Evolutionary conservation across 2,329 filamentous ascomycete genomes (phyloP).

Genomic region (Alternaria arbusti): DNA sequence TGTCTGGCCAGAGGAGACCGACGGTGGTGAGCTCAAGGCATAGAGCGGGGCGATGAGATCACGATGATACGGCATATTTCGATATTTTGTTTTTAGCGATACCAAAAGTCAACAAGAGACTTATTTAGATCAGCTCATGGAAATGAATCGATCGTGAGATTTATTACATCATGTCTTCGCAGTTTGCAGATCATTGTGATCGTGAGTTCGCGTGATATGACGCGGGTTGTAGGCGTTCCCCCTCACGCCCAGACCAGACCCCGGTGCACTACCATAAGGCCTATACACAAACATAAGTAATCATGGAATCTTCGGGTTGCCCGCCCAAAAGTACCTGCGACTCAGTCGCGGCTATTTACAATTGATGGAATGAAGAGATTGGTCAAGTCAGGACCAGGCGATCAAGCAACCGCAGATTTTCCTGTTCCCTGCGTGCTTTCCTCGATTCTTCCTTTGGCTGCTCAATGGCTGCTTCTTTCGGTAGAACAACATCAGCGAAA

Average conservation of each 20-base stretch:
- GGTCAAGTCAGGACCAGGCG: slow-evolving; percentile 28
- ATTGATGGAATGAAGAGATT: not conserved
- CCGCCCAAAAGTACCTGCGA: not conserved
- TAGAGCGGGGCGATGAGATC: slow-evolving; percentile 9
- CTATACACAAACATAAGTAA: not conserved
- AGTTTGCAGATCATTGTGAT: not conserved
- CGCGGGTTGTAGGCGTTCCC: not conserved
- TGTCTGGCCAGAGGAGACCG: slow-evolving; percentile 57
- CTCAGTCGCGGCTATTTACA: not conserved
- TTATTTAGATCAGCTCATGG: slow-evolving; percentile 20
- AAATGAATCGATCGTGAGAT: slow-evolving; percentile 3
- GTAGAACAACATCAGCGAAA: slow-evolving; percentile 40
- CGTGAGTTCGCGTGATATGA: not conserved
- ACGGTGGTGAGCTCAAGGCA: slow-evolving; percentile 34
- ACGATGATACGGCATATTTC: slow-evolving; percentile 8
- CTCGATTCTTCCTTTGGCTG: not conserved
- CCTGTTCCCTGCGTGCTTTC: slow-evolving; percentile 18
- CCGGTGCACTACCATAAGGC: slow-evolving; percentile 8
- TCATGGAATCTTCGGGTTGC: not conserved
- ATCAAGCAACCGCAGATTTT: slow-evolving; percentile 37
- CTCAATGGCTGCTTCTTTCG: slow-evolving; percentile 10
- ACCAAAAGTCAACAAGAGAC: slow-evolving; percentile 26
- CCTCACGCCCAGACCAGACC: slow-evolving; percentile 2
- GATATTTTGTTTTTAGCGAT: slow-evolving; percentile 26
- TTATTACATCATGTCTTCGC: not conserved